Conservation (phyloP, 176 grass and related monocot species). For the Rhynchospora tenuis region DNA sequence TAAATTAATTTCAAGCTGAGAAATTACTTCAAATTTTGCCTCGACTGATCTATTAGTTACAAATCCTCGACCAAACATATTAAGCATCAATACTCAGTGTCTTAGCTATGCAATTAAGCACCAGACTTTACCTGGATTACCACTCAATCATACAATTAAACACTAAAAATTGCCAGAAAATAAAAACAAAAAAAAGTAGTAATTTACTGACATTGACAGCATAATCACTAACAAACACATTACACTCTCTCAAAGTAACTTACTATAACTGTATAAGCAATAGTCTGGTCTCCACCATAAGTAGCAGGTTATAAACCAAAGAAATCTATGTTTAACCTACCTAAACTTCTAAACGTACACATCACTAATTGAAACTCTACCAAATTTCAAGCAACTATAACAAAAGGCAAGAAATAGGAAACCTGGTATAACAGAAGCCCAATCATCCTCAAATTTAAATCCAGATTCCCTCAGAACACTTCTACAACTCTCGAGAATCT, state of each 20-base stretch:
- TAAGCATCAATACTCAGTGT: neutral
- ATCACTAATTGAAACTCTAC: neutral
- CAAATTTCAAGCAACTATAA: neutral
- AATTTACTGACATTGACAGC: neutral
- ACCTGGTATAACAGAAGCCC: constrained; percentile 86
- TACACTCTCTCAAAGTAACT: neutral
- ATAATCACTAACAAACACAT: neutral
- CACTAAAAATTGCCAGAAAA: neutral
- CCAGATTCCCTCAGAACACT: constrained; percentile 46
- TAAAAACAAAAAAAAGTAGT: neutral
- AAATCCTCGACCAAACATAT: neutral
- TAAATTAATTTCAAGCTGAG: neutral
- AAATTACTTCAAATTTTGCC: neutral
- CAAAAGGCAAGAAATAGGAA: neutral
- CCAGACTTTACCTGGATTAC: neutral
- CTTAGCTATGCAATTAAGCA: neutral
- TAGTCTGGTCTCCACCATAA: neutral
- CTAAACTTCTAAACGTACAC: neutral
- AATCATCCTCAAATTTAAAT: constrained; percentile 64
- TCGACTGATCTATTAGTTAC: neutral
- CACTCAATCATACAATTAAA: neutral
- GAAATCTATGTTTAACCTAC: neutral
- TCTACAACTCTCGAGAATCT: constrained; percentile 63
- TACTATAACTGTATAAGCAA: neutral
- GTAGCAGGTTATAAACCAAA: neutral